Percentiles rank a stretch among this genome's conserved stretches.
phyloP scores from a whole-genome alignment of 2,329 filamentous ascomycete genomes.

The Apiospora malaysiana region DNA sequence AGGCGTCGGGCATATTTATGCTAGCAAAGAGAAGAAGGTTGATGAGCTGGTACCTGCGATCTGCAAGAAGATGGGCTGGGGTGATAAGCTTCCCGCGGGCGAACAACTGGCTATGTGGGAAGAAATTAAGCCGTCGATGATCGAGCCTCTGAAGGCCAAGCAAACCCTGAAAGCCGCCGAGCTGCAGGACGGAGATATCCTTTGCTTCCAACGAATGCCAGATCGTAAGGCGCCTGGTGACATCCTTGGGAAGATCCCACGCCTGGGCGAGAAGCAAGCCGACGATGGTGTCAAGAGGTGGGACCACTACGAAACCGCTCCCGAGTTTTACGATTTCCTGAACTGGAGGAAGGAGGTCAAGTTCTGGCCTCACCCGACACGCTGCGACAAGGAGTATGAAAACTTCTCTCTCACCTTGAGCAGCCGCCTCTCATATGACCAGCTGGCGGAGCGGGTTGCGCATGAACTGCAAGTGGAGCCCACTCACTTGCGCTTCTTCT shows the following conservation, averaged over 20 bases:
- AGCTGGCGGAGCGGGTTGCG: conserved; percentile 82
- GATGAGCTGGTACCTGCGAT: conserved; percentile 82
- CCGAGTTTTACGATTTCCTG: conserved; percentile 92
- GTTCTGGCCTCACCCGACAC: conserved; percentile 72
- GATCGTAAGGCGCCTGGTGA: conserved; percentile 52
- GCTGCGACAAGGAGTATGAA: conserved; percentile 62
- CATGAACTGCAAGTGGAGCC: conserved; percentile 77
- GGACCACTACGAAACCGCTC: conserved; percentile 72
- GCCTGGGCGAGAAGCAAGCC: conserved; percentile 45
- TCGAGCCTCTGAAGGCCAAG: conserved; percentile 91
- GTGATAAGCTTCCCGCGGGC: conserved; percentile 69
- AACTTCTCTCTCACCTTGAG: conserved; percentile 80
- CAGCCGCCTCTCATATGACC: conserved; percentile 89
- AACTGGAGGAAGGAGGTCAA: conserved; percentile 80
- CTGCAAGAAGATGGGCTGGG: conserved; percentile 84
- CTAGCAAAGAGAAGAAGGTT: conserved; percentile 86
- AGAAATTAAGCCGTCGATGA: conserved; percentile 98
- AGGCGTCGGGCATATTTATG: conserved; percentile 84
- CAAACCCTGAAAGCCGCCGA: conserved; percentile 88
- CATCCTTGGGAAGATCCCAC: conserved; percentile 46
- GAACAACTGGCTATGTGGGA: conserved; percentile 79
- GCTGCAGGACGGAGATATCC: conserved; percentile 95
- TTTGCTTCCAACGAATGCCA: conserved; percentile 82
- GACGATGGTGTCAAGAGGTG: conserved; percentile 47
- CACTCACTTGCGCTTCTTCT: conserved; percentile 91